Percentiles rank a stretch among this genome's conserved stretches.
Evolutionary conservation across 495 filamentous ascomycete species (phyloP).

Genomic region (Aspergillus wentii): DNA sequence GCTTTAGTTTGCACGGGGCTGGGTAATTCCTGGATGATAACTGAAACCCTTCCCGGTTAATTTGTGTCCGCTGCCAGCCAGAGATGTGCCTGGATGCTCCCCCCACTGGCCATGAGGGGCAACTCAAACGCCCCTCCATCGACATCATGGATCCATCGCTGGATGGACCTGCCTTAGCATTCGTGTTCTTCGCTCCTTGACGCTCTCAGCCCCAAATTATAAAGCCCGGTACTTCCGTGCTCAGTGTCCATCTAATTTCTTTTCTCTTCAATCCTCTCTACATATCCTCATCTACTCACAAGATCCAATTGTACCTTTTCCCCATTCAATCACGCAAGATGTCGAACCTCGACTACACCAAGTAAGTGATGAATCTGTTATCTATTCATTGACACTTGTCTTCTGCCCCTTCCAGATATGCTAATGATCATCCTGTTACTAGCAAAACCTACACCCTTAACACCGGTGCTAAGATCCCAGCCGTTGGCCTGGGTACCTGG

Average conservation of each 20-base stretch:
- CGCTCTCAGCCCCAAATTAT: too few relatives aligned
- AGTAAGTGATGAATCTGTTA: constrained; percentile 30
- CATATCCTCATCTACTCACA: constrained; percentile 2
- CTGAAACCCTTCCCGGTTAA: not conserved
- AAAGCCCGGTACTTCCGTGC: constrained; percentile 6
- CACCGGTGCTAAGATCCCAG: constrained; percentile 74
- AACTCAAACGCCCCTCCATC: constrained; percentile 19
- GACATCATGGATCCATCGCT: constrained; percentile 14
- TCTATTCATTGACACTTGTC: not conserved
- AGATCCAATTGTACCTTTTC: not conserved
- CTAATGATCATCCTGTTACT: not conserved
- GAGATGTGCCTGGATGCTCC: too few relatives aligned
- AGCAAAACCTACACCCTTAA: constrained; percentile 71
- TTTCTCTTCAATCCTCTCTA: not conserved
- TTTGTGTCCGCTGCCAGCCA: not conserved
- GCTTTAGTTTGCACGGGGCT: too few relatives aligned
- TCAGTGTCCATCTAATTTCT: not conserved
- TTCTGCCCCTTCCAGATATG: too few relatives aligned
- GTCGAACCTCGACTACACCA: constrained; percentile 35
- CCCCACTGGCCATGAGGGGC: not conserved
- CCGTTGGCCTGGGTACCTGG: constrained; percentile 81
- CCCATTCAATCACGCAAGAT: constrained; percentile 24
- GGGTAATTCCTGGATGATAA: not conserved
- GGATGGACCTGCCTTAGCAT: constrained; percentile 37
- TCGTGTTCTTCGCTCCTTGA: not conserved